Percentiles rank a stretch among this genome's conserved stretches.
Evolutionary conservation across 495 filamentous ascomycete genomes (phyloP).

Genomic region (Elaphomyces granulatus): DNA sequence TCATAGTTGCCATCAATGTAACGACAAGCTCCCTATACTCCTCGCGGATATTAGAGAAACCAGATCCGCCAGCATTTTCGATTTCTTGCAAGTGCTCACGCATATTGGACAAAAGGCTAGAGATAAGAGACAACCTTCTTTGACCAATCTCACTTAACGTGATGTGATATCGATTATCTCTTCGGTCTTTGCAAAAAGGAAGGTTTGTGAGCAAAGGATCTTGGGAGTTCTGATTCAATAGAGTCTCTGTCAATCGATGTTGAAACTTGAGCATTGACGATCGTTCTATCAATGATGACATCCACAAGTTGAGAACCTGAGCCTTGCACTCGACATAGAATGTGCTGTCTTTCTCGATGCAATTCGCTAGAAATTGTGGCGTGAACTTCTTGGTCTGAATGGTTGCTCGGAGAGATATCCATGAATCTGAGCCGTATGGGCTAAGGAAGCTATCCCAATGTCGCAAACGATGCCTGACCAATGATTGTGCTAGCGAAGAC

Average conservation of each 20-base stretch:
- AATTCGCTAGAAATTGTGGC: constrained; percentile 43
- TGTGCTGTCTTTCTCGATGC: constrained; percentile 35
- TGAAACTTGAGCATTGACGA: constrained; percentile 54
- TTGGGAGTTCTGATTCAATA: constrained; percentile 34
- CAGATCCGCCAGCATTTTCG: constrained; percentile 14
- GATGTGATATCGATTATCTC: constrained; percentile 32
- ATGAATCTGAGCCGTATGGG: constrained; percentile 41
- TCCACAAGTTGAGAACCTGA: constrained; percentile 41
- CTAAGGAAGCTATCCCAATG: constrained; percentile 47
- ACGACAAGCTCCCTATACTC: constrained; percentile 43
- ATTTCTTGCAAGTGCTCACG: constrained; percentile 34
- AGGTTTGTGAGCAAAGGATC: constrained; percentile 45
- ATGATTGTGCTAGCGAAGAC: constrained; percentile 37
- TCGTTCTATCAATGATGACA: constrained; percentile 48
- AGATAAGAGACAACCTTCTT: constrained; percentile 46
- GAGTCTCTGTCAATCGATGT: constrained; percentile 40
- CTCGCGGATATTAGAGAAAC: constrained; percentile 26
- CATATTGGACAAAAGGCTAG: constrained; percentile 51
- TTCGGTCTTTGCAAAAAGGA: constrained; percentile 38
- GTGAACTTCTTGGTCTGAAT: constrained; percentile 50
- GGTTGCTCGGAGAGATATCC: constrained; percentile 46
- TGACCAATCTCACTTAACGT: constrained; percentile 38
- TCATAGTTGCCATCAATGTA: constrained; percentile 52
- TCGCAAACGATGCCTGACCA: constrained; percentile 28
- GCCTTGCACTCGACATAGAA: constrained; percentile 32